Base-by-base conservation (phyloP, 768 basidiomycete species). In the Cubamyces lactineus region DNA sequence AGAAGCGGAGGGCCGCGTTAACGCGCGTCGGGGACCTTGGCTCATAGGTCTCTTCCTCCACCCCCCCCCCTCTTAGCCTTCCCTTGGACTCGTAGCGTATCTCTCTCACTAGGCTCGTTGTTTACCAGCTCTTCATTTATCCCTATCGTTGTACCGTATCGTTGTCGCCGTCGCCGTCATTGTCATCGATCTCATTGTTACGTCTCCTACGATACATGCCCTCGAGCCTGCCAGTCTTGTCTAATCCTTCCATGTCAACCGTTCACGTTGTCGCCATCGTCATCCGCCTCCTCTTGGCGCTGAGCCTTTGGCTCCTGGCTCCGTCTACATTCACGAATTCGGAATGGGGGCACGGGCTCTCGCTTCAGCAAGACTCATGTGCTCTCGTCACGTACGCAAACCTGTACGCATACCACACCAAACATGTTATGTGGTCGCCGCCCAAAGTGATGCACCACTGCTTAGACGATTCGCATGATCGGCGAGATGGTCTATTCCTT, bases 1-100 rank as follows among this genome's bases (percentile, higher is more conserved):
- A 94, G 76, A 94, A 92, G 74, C 82, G 92, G 58, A 81, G 92
- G 23, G 85, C 92, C n/a, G 89, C 84, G 39, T 78, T 93, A 67
- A 92, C 87, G 12, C 80, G 81, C 19, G 82, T 92, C 2, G 84
- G 85, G 21, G 89, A 89, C 73, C 64, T 68, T 39, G 67, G 65
- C n/a, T 64, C 67, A 9, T 66, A 57, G 28, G n/a, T 3, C 19
- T 26, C 16, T 12, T 26, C 16, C 5, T 26, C 13, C 4, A 26
- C 17, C 26, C 2, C 48, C 4, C 1, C 0, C 48, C 30, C 21
- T 6, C 24, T 24, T 26, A 8, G 24, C 48, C 5, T 13, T 15
- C 19, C 26, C 13, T 49, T 26, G 19, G 19, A 23, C 21, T 49
- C 42, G n/a, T 43, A 43, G 3, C 48, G 16, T 26, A 23, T 26